Evolutionary conservation across 2,329 filamentous ascomycete genomes (phyloP), one percentile per base, ranked within the genome.

Genomic region (Dendryphion nanum): DNA sequence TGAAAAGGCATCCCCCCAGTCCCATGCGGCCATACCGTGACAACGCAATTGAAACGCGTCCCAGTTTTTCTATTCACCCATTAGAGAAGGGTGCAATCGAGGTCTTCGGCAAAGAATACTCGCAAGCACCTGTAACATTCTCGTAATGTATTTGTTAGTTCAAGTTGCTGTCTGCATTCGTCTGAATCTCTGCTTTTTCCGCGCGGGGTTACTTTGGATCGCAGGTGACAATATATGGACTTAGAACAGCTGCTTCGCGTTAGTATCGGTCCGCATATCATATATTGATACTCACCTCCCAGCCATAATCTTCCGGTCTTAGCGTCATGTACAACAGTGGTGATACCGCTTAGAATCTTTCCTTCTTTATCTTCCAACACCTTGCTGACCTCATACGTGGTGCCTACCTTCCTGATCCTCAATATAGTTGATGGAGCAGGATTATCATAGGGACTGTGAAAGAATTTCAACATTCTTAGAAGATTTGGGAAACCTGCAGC

Each of bases 241-340:
- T 35, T 5, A 41, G 35, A 1, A 39, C 48, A 26, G 40, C 44
- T 45, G n/a, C 17, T 36, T 19, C 3, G 14, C 31, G 13, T 32
- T 23, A 34, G n/a, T 19, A 34, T 15, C 29, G 15, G 12, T 12
- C 12, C 23, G 30, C 12, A 35, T 15, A 23, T 14, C 4, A 26
- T 23, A 30, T 28, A 28, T 7, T n/a, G 20, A 26, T 26, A 26
- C 23, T 26, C 23, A 26, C 23, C 8, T 6, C 53, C 49, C 24
- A 60, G 30, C 16, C 57, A 61, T 14, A 61, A 24, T 18, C 50
- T 40, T 2, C 51, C 51, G 5, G 48, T 60, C 40, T 52, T 55
- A 1, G 35, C 46, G 48, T 61, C 58, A 30, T 60, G 55, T 15
- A 47, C 42, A 0, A 53, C 51, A 1, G 53, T 59, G 6, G 57